Conservation (phyloP, 139 green algal genomes). For the Micractinium conductrix region DNA sequence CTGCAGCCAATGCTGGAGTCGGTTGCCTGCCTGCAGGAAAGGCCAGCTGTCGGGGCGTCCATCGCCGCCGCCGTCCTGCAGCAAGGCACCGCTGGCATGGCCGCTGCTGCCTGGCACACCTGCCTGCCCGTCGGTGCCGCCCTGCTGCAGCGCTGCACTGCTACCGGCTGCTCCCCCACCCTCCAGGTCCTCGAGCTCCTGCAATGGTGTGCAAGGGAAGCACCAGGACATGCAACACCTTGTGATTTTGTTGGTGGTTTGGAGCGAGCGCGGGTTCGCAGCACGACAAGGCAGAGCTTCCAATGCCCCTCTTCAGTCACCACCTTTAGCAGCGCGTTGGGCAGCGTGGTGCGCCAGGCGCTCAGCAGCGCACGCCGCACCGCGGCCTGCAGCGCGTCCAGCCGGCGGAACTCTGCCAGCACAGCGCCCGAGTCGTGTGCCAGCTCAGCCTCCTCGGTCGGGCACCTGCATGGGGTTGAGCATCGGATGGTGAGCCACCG, state of each 20-base stretch:
- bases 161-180: no score
- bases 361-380: slow-evolving; percentile 34
- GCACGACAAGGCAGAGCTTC: no score
- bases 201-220: no score
- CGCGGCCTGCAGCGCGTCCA: slow-evolving; percentile 25
- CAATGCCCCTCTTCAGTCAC: neutral
- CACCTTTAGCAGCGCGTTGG: slow-evolving; percentile 13
- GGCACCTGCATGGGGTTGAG: neutral
- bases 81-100: neutral
- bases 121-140: neutral
- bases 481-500: no score
- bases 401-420: slow-evolving; percentile 38
- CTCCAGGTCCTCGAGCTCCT: neutral
- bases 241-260: no score
- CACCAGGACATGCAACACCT: no score
- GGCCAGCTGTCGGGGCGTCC: no score
- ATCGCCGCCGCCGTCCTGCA: no score
- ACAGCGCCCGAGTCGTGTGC: slow-evolving; percentile 25
- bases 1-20: neutral
- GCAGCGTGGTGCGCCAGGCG: slow-evolving; percentile 37
- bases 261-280: no score
- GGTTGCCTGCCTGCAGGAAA: no score
- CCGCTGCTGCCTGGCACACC: neutral
- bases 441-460: slow-evolving; percentile 14
- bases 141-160: slow-evolving; percentile 6